Evolutionary conservation across 345 rosid genomes (phyloP).

Genomic region (Euclidium syriacum): DNA sequence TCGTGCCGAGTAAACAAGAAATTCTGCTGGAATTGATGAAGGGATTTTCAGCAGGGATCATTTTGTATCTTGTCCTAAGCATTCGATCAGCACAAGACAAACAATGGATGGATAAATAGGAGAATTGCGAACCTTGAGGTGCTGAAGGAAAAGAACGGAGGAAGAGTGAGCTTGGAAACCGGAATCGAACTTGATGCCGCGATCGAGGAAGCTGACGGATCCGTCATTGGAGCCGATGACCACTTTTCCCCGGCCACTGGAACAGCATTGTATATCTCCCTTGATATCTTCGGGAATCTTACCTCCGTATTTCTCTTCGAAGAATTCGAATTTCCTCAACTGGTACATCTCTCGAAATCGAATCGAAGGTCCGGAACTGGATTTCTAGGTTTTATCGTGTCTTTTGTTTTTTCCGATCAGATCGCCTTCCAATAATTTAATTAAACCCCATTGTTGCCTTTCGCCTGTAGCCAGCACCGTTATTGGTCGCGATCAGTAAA

Average conservation of each 20-base stretch:
- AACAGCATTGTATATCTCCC: slow-evolving; percentile 74
- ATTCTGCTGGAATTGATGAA: neutral
- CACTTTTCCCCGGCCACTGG: slow-evolving; percentile 95
- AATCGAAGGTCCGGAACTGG: neutral
- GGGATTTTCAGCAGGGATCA: neutral
- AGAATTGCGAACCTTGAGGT: slow-evolving; percentile 60
- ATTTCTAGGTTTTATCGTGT: neutral
- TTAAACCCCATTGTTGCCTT: too few relatives aligned
- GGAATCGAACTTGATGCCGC: slow-evolving; percentile 87
- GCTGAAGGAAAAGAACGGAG: slow-evolving; percentile 81
- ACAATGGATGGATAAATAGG: neutral
- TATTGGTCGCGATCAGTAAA: too few relatives aligned
- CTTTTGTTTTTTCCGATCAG: too few relatives aligned
- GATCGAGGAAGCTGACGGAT: slow-evolving; percentile 78
- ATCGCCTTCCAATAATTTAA: too few relatives aligned
- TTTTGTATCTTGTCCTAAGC: neutral
- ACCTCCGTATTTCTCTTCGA: slow-evolving; percentile 92
- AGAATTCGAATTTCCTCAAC: slow-evolving; percentile 98
- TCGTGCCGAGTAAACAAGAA: neutral
- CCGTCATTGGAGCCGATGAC: slow-evolving; percentile 91
- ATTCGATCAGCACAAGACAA: neutral
- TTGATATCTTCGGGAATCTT: slow-evolving; percentile 82
- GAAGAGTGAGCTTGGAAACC: slow-evolving; percentile 83
- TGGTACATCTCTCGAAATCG: slow-evolving; percentile 54
- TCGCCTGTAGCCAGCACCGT: too few relatives aligned